Percentiles rank a stretch among this genome's conserved stretches.
Evolutionary conservation across 768 basidiomycete species (phyloP).

Genomic region (Suillus hirtellus): DNA sequence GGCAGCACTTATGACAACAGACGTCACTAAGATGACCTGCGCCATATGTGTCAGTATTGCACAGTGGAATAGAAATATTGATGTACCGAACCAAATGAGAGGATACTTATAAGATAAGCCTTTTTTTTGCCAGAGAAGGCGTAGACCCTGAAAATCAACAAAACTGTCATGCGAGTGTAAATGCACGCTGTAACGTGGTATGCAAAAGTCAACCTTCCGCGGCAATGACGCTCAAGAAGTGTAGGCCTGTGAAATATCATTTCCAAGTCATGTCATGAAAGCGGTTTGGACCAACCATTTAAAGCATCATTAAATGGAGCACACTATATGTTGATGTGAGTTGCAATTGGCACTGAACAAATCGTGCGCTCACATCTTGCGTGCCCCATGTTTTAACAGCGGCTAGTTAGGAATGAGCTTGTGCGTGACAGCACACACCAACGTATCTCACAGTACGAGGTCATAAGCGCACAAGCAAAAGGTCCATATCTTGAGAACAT

Average conservation of each 20-base stretch:
- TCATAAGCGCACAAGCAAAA: slow-evolving; percentile 12
- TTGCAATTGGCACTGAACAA: not conserved
- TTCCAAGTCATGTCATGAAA: not conserved
- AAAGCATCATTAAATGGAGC: not conserved
- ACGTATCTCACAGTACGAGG: slow-evolving; percentile 4
- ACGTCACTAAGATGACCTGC: not conserved
- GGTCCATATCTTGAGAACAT: slow-evolving; percentile 9
- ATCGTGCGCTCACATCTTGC: not conserved
- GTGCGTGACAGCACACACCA: not conserved
- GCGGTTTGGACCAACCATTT: not conserved
- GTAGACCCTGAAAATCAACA: not conserved
- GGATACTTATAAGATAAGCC: not conserved
- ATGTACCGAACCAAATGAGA: not conserved
- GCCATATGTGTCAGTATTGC: not conserved
- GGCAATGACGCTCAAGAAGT: not conserved
- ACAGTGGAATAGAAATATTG: not conserved
- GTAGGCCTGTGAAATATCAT: not conserved
- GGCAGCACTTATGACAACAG: not conserved
- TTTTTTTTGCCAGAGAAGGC: not conserved
- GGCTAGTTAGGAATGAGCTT: not conserved
- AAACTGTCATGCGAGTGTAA: not conserved
- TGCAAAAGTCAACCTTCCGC: not conserved
- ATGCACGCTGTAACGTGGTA: not conserved
- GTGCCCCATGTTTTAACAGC: not conserved
- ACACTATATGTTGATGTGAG: not conserved